A percentile compares a stretch with the other conserved stretches of the same genome.
Conservation (phyloP, 2,329 filamentous ascomycete species). For the Cladophialophora exuberans region DNA sequence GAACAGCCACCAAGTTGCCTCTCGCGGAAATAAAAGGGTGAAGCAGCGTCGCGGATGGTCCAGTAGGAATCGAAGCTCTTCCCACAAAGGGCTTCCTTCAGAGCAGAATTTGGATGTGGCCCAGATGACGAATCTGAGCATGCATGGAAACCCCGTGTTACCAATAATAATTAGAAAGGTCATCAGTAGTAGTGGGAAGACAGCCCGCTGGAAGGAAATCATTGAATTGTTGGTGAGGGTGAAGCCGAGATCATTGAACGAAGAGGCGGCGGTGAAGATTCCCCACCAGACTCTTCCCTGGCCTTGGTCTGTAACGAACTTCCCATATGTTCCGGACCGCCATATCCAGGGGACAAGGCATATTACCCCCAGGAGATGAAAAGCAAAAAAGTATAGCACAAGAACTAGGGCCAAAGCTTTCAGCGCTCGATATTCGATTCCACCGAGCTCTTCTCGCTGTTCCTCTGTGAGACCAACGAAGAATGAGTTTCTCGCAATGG, state of each 20-base stretch:
- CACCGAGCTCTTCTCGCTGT: conserved; percentile 91
- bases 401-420: conserved; percentile 83
- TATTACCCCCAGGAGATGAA: conserved; percentile 75
- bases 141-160: conserved; percentile 57
- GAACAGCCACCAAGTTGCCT: conserved; percentile 95
- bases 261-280: conserved; percentile 82
- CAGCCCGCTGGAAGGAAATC: conserved; percentile 56
- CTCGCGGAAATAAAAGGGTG: conserved; percentile 86
- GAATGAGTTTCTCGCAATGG: conserved; percentile 87
- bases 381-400: conserved; percentile 78
- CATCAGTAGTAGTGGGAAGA: conserved; percentile 44
- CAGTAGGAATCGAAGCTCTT: conserved; percentile 86
- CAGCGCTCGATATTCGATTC: conserved; percentile 91
- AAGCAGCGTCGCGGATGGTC: conserved; percentile 97
- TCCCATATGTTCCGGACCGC: conserved; percentile 63
- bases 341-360: conserved; percentile 81
- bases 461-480: conserved; percentile 87
- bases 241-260: conserved; percentile 95
- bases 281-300: conserved; percentile 82
- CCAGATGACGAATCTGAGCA: conserved; percentile 85
- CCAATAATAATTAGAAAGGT: conserved; percentile 45
- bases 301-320: conserved; percentile 64
- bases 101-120: conserved; percentile 68
- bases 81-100: conserved; percentile 72
- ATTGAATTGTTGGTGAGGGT: conserved; percentile 93